Conservation (phyloP, 2,329 filamentous ascomycete species). For the Lasiodiplodia sp. region DNA sequence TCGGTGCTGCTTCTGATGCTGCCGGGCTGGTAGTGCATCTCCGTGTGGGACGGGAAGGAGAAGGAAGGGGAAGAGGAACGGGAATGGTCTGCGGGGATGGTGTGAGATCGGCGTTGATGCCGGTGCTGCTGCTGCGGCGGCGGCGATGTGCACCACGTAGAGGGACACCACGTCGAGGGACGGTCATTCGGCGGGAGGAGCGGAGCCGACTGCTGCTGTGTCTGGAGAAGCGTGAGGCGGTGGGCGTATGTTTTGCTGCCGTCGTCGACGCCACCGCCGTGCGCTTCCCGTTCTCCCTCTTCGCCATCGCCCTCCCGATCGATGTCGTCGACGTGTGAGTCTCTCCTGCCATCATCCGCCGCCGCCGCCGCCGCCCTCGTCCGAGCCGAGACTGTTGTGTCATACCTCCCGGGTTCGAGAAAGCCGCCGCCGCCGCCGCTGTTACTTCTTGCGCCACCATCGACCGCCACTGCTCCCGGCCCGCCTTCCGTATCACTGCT, state of each 20-base stretch:
- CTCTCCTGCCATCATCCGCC: background rate
- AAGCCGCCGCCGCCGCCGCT: background rate
- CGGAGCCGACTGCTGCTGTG: background rate
- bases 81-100: background rate
- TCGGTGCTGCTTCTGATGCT: background rate
- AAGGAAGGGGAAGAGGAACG: background rate
- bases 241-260: background rate
- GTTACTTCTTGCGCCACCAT: too few species aligned
- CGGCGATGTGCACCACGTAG: background rate
- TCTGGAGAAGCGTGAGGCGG: background rate
- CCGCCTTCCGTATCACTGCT: background rate
- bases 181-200: background rate
- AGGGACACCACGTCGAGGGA: background rate
- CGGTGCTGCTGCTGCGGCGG: background rate
- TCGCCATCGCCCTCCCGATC: background rate
- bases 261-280: background rate
- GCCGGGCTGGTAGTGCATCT: background rate
- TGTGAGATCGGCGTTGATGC: background rate
- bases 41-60: background rate
- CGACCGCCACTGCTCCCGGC: too few species aligned
- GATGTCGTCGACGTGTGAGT: constrained; percentile 6
- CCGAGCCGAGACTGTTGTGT: background rate
- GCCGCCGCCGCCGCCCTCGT: background rate
- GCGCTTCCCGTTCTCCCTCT: too few species aligned
- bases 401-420: background rate